These are phyloP conservation scores for Paramecium sonneborni DNA, from an alignment of 73 alveolate genomes.

Conservation along the genomic window DNA sequence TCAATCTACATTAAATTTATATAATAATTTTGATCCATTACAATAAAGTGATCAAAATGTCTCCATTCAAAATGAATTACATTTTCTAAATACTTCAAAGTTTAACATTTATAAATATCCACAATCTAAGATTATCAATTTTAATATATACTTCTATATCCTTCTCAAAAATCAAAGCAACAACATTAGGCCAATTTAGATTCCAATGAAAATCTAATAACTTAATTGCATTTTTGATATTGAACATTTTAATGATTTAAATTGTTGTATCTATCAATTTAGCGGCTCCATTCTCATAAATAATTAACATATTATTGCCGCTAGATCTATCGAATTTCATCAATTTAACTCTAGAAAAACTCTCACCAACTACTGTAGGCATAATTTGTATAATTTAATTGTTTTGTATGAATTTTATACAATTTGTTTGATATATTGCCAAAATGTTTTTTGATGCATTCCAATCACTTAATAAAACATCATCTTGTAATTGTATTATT, in stretches of 20 bases:
- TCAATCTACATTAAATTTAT: neutral
- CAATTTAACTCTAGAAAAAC: neutral
- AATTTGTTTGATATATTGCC: constrained; percentile 29
- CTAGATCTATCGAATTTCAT: constrained; percentile 32
- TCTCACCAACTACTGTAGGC: constrained; percentile 41
- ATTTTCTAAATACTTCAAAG: neutral
- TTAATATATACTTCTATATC: neutral
- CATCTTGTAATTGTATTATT: neutral
- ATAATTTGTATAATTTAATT: neutral
- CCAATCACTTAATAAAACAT: neutral
- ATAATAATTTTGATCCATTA: neutral
- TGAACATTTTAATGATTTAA: constrained; percentile 30
- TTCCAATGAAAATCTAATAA: constrained; percentile 32
- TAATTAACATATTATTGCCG: constrained; percentile 43
- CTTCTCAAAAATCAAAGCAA: neutral
- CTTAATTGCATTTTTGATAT: constrained; percentile 3
- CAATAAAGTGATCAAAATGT: constrained; percentile 44
- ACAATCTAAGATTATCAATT: neutral
- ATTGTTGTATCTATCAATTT: neutral
- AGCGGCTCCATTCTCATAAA: constrained; percentile 33
- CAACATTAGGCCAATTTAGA: constrained; percentile 33
- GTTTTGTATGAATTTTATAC: neutral
- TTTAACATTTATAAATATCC: constrained; percentile 10
- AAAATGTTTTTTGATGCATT: constrained; percentile 6
- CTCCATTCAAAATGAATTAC: constrained; percentile 33